Conservation (phyloP, 2,329 filamentous ascomycete genomes). For the Trichoderma sp. region DNA sequence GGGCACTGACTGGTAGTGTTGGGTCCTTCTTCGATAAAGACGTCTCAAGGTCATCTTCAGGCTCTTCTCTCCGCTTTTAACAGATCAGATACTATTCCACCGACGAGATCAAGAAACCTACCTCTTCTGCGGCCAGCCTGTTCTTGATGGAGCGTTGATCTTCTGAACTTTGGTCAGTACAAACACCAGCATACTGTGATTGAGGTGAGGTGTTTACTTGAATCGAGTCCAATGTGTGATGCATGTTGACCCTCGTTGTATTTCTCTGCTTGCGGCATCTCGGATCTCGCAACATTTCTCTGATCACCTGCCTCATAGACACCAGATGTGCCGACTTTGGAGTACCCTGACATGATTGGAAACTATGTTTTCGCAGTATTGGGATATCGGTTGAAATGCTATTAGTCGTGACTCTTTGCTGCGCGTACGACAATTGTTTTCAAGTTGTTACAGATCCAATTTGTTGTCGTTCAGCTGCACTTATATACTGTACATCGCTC, state of each 20-base stretch:
- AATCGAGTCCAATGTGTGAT: slow-evolving; percentile 66
- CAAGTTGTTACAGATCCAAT: neutral
- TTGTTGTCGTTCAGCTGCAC: neutral
- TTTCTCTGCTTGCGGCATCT: slow-evolving; percentile 49
- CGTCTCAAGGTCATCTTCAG: slow-evolving; percentile 45
- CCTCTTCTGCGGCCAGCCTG: slow-evolving; percentile 63
- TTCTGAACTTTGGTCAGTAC: slow-evolving; percentile 45
- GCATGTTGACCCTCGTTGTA: slow-evolving; percentile 71
- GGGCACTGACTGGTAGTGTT: slow-evolving; percentile 50
- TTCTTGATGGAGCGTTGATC: slow-evolving; percentile 71
- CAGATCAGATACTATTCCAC: slow-evolving; percentile 18
- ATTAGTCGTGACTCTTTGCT: too few relatives aligned
- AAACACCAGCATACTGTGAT: neutral
- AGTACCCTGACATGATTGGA: slow-evolving; percentile 42
- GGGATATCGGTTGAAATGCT: neutral
- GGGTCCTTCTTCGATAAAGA: slow-evolving; percentile 55
- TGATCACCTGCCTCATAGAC: slow-evolving; percentile 79
- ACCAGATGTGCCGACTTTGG: slow-evolving; percentile 62
- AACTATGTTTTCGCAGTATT: neutral
- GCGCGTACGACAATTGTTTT: neutral
- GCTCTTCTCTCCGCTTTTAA: slow-evolving; percentile 37
- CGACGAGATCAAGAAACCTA: slow-evolving; percentile 30
- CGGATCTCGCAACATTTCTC: slow-evolving; percentile 57
- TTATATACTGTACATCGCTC: neutral
- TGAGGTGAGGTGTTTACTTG: slow-evolving; percentile 54